A percentile compares a stretch with the other conserved stretches of the same genome.
These are phyloP conservation scores for Rubia yunnanensis DNA, from an alignment of 257 asterid genomes.

Conservation along the genomic window DNA sequence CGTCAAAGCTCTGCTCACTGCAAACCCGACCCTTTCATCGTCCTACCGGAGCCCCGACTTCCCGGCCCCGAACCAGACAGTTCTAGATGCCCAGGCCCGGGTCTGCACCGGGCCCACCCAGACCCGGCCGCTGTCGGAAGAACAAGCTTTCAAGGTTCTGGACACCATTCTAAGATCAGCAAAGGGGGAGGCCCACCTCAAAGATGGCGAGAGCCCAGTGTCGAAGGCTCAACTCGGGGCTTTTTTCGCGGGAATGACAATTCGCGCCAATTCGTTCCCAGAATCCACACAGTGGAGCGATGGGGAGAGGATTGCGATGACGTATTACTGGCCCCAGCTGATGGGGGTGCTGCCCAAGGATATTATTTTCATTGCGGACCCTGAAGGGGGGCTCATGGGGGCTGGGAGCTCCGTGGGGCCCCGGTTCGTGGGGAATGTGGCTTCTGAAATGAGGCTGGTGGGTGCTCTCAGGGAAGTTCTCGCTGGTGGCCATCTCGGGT, in stretches of 20 bases:
- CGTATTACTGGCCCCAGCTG: conserved; percentile 78
- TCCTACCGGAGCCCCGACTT: conserved; percentile 52
- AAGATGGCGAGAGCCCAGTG: conserved; percentile 64
- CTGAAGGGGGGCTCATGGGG: conserved; percentile 86
- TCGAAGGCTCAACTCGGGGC: conserved; percentile 89
- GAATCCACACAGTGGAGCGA: conserved; percentile 97
- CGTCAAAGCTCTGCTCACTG: conserved; percentile 6
- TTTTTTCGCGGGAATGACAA: conserved; percentile 92
- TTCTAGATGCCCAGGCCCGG: conserved; percentile 81
- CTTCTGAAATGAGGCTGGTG: conserved; percentile 90
- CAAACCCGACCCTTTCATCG: conserved; percentile 60
- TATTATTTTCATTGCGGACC: conserved; percentile 81
- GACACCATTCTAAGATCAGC: conserved; percentile 81
- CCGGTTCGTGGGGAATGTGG: conserved; percentile 58
- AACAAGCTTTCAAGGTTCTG: conserved; percentile 84
- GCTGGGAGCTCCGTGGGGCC: conserved; percentile 71
- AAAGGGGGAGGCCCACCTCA: conserved; percentile 66
- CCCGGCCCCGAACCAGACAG: conserved; percentile 60
- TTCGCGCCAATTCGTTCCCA: conserved; percentile 80
- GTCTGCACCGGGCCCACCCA: conserved; percentile 97
- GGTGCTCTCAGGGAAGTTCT: conserved; percentile 94
- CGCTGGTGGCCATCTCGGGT: conserved; percentile 97
- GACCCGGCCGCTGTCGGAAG: conserved; percentile 79
- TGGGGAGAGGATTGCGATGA: conserved; percentile 86
- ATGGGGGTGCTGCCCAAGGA: conserved; percentile 66